Base-by-base conservation (phyloP, 1,284 basidiomycete species). In the Apiotrichum veenhuisii region DNA sequence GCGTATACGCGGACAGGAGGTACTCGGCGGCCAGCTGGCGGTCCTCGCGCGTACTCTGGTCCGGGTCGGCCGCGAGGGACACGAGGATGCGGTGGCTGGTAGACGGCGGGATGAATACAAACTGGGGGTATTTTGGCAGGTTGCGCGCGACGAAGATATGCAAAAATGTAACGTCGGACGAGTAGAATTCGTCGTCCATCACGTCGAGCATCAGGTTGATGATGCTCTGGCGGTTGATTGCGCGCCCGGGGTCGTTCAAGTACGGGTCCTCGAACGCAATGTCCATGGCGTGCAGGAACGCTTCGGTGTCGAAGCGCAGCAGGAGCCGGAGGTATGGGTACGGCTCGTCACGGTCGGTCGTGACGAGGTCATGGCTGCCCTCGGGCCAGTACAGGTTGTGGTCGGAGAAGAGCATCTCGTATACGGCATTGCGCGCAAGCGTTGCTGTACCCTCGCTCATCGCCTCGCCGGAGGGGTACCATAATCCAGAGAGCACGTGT, bases 61-160 rank as follows among this genome's bases (percentile, higher is more conserved):
- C 88, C 0, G 81, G 75, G 67, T 93, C 90, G 27, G 81, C 78
- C 0, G 90, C 85, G 12, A 99, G 84, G 11, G 84, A 83, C 47
- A 88, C 80, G 37, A 99, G 83, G 62, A 98, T 85, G 42, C 79
- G 80, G 62, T 92, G 87, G 5, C 93, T 80, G 1, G 83, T 80
- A 43, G 83, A 85, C 2, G 84, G 85, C 0, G 85, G 77, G 38
- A 94, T 81, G 56, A 83, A 78, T 58, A 98, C 82, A 76, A 88
- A 93, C 75, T 97, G 93, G 0, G 88, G 87, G 75, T 98, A 99
- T 77, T 98, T 98, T 0, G 96, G 91, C 17, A 96, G 84, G 73
- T 98, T 99, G 57, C 94, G 87, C 1, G 96, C 91, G 57, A 98
- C 84, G 75, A 99, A 99, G 64, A 98, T 97, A 71, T 93, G 85